phyloP scores from a whole-genome alignment of 2,329 filamentous ascomycete genomes.

The Cladophialophora exuberans region DNA sequence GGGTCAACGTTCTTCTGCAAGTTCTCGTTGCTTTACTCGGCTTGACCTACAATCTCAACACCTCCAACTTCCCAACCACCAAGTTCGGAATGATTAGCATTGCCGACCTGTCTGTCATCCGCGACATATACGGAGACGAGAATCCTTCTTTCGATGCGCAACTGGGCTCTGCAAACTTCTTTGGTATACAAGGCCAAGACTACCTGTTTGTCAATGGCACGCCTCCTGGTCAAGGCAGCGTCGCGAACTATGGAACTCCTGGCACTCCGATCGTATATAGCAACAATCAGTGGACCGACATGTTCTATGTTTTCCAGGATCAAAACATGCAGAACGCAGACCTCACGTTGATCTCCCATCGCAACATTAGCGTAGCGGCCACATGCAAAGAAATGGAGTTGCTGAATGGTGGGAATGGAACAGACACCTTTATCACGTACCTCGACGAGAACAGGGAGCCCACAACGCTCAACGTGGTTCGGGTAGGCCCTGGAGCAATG shows the following conservation, averaged over 20 bases:
- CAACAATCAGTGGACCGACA: constrained; percentile 16
- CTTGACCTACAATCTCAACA: constrained; percentile 32
- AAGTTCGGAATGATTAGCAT: constrained; percentile 98
- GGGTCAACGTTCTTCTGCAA: constrained; percentile 27
- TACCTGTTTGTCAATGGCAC: constrained; percentile 22
- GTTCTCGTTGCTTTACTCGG: constrained; percentile 32
- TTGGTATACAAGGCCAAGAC: constrained; percentile 30
- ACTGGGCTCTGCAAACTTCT: constrained; percentile 27
- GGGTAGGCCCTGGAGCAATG: constrained; percentile 23
- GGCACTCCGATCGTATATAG: constrained; percentile 25
- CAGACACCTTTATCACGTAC: constrained; percentile 17
- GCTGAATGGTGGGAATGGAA: constrained; percentile 22
- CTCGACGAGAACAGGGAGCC: constrained; percentile 11
- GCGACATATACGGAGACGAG: constrained; percentile 22
- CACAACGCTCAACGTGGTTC: constrained; percentile 19
- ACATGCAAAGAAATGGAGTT: constrained; percentile 19
- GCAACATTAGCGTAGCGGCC: constrained; percentile 21
- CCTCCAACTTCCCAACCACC: constrained; percentile 52
- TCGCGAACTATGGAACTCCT: constrained; percentile 19
- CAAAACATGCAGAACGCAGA: constrained; percentile 16
- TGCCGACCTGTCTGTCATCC: constrained; percentile 84
- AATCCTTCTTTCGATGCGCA: constrained; percentile 21
- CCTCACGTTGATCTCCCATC: constrained; percentile 21
- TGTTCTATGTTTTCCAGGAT: constrained; percentile 29
- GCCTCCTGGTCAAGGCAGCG: constrained; percentile 16